Evolutionary conservation across 1,139 yeast genomes (phyloP).

Genomic region (Cylindricascospora bacillispora): DNA sequence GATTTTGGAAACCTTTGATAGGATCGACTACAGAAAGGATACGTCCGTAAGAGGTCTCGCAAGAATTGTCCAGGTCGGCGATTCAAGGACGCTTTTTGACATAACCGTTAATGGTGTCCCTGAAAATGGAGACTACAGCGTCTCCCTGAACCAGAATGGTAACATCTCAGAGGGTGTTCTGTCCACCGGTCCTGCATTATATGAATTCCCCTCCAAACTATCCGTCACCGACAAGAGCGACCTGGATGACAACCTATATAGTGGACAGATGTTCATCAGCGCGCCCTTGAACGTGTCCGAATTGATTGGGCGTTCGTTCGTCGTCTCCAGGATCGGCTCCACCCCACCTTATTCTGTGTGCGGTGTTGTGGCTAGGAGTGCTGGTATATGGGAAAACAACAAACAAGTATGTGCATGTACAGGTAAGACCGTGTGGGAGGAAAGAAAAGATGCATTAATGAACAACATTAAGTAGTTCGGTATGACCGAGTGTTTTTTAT

Average conservation of each 20-base stretch:
- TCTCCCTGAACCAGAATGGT: conserved; percentile 59
- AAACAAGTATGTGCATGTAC: conserved; percentile 89
- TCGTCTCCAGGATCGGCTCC: conserved; percentile 38
- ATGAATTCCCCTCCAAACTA: conserved; percentile 32
- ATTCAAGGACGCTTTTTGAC: conserved; percentile 47
- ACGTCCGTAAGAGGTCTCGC: conserved; percentile 80
- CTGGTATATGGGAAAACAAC: conserved; percentile 95
- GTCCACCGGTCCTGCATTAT: conserved; percentile 47
- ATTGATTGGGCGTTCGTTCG: conserved; percentile 71
- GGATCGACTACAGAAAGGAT: conserved; percentile 27
- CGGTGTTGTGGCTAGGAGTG: conserved; percentile 93
- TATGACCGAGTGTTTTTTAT: neutral
- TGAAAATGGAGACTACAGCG: conserved; percentile 49
- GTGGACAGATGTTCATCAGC: conserved; percentile 54
- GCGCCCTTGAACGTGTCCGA: conserved; percentile 46
- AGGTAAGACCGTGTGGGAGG: conserved; percentile 95
- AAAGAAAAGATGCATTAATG: conserved; percentile 53
- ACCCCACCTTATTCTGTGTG: conserved; percentile 37
- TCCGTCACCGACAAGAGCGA: conserved; percentile 24
- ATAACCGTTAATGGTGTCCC: conserved; percentile 62
- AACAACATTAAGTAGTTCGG: conserved; percentile 12
- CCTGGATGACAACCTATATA: conserved; percentile 15
- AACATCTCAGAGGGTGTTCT: conserved; percentile 64
- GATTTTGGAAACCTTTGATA: conserved; percentile 62
- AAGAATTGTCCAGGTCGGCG: conserved; percentile 60